Base-by-base conservation (phyloP, 805 yeast genomes). In the Candida pini region DNA sequence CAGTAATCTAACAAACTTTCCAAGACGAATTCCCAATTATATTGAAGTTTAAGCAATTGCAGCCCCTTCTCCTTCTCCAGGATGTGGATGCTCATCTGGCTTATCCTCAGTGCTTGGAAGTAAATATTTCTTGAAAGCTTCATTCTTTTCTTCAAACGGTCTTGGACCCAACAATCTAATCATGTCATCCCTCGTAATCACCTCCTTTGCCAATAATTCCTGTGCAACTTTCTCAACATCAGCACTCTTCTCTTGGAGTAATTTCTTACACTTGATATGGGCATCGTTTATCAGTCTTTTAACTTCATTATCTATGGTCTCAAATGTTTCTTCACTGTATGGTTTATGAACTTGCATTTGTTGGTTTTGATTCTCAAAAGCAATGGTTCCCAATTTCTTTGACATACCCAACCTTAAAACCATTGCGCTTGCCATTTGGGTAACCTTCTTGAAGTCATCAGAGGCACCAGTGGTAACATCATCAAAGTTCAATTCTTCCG, bases 401-500 rank as follows among this genome's bases (percentile, higher is more conserved):
- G 20, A 73, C 66, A 58, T 55, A 43, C 1, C 96, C 97, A 34
- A 89, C 67, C 53, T 76, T 73, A 87, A 74, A 21, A 89, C 95
- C 97, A 89, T 89, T 15, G 81, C 77, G 47, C 77, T 81, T 3
- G 96, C 96, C 74, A 89, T 81, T 46, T 73, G 77, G 1, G 96
- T 88, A 25, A 88, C 85, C 54, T 89, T 86, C 60, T 86, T 85
- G 67, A 89, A 88, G 60, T 89, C 97, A 57, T 88, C 96, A 28
- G 82, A 76, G 0, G 94, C 96, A 40, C 97, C 97, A 43, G 88
- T 78, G 2, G 96, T 89, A 5, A 89, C 96, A 1, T 88, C 74
- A 28, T 73, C 73, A 57, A 88, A 89, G 58, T 88, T 90, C 26
- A 89, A 56, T 60, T 89, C 96, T 62, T 89, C 97, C 39, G 89